Base-by-base conservation (phyloP, 148 eudicot genomes). In the Nepenthes mirabilis region DNA sequence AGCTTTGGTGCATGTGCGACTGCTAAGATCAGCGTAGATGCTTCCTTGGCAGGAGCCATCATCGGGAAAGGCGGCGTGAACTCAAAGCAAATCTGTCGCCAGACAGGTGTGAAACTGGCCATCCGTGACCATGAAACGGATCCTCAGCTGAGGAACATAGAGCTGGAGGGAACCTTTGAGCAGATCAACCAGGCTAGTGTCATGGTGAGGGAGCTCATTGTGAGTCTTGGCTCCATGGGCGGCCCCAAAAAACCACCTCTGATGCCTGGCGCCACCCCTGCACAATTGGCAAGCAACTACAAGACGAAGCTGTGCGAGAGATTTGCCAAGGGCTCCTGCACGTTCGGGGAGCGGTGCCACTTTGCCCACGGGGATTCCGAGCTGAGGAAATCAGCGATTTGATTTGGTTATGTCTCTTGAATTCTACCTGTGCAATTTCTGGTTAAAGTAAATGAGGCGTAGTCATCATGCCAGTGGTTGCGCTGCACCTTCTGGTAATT, bases 1-100 rank as follows among this genome's bases (percentile, higher is more conserved):
- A n/a, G 52, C 9, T 87, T 87, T 66, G 95, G 95, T 2, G 79
- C 79, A 34, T 78, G 79, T 3, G 87, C 95, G 7, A 76, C 90
- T 1, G 83, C 87, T 14, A 87, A 83, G 76, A 84, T 87, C 55
- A 77, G 82, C 52, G 72, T 83, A 2, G 83, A 81, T 57, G 83
- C 79, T 3, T 56, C 82, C 34, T 63, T 82, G 12, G 90, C 87
- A 0, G 95, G 95, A 36, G 69, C 90, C 32, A 75, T 87, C 37
- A 87, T 87, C 37, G 95, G 95, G 9, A 87, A 87, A 58, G 80
- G 78, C 13, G 95, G 95, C 1, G 80, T 75, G 51, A 84, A 87
- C 75, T 82, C 90, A 0, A 87, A 78, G 74, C 95, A 84, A 58
- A 84, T 87, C 6, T 75, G 83, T 65, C 79, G 82, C 5, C 63